Evolutionary conservation across 768 basidiomycete species (phyloP).

Genomic region (Coprinopsis strossmayeri): DNA sequence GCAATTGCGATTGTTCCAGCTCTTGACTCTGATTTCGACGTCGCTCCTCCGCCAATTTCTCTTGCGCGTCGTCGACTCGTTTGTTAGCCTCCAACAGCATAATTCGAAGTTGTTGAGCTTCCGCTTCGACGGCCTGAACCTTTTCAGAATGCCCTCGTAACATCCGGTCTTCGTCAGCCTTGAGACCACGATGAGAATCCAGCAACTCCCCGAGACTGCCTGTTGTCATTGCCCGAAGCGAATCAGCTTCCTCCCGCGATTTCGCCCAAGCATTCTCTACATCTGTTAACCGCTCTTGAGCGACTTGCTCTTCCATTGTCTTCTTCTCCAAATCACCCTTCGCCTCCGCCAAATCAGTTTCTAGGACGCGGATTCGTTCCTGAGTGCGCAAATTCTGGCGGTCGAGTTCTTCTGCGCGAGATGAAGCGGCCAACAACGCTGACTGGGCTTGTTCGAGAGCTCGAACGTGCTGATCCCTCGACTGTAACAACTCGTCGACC

Average conservation of each 20-base stretch:
- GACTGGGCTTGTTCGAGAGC: conserved; percentile 80
- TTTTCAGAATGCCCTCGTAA: conserved; percentile 77
- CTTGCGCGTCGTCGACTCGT: conserved; percentile 63
- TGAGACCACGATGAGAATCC: conserved; percentile 81
- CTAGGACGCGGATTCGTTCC: conserved; percentile 62
- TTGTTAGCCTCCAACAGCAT: conserved; percentile 76
- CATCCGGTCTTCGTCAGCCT: conserved; percentile 75
- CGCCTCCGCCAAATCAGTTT: conserved; percentile 71
- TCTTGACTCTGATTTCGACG: conserved; percentile 58
- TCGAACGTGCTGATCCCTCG: conserved; percentile 80
- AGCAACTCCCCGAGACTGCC: conserved; percentile 80
- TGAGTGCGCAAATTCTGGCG: conserved; percentile 62
- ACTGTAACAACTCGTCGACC: conserved; percentile 62
- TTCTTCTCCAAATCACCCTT: conserved; percentile 77
- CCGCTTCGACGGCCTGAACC: conserved; percentile 71
- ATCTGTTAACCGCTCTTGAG: conserved; percentile 60
- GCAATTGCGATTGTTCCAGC: conserved; percentile 53
- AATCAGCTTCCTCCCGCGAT: conserved; percentile 90
- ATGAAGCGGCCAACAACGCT: conserved; percentile 70
- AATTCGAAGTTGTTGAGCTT: conserved; percentile 66
- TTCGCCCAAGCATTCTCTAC: conserved; percentile 90
- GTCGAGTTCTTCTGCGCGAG: conserved; percentile 77
- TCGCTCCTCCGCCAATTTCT: conserved; percentile 61
- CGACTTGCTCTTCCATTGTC: conserved; percentile 65
- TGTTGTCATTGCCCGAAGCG: conserved; percentile 81